phyloP scores from a whole-genome alignment of 1,284 basidiomycete genomes.

The Thecaphora thlaspeos region DNA sequence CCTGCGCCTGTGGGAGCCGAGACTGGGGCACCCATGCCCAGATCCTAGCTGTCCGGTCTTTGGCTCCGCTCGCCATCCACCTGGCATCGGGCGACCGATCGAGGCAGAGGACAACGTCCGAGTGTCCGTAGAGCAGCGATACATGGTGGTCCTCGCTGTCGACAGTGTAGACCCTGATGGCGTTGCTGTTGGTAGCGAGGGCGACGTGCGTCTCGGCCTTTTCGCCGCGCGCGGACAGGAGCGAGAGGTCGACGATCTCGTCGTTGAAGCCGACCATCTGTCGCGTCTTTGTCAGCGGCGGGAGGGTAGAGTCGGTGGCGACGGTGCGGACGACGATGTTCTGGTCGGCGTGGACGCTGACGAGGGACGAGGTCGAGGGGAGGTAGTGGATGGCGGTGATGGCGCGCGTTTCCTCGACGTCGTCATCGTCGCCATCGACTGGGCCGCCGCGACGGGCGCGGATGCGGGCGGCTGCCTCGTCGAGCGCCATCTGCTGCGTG shows the following conservation, averaged over 20 bases:
- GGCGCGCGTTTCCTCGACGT: slow-evolving; percentile 44
- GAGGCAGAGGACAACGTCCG: slow-evolving; percentile 85
- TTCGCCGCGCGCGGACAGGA: slow-evolving; percentile 22
- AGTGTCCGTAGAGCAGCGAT: slow-evolving; percentile 63
- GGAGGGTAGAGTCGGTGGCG: slow-evolving; percentile 59
- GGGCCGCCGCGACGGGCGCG: slow-evolving; percentile 1
- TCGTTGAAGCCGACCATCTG: slow-evolving; percentile 97
- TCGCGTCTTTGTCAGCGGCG: slow-evolving; percentile 60
- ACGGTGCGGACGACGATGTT: slow-evolving; percentile 75
- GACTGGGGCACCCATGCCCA: slow-evolving; percentile 65
- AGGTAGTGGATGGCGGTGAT: slow-evolving; percentile 44
- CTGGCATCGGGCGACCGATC: slow-evolving; percentile 69
- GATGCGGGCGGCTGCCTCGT: slow-evolving; percentile 4
- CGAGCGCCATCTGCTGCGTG: slow-evolving; percentile 15
- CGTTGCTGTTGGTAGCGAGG: slow-evolving; percentile 89
- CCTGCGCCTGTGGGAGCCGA: neutral
- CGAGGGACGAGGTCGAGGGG: slow-evolving; percentile 60
- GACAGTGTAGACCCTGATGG: slow-evolving; percentile 79
- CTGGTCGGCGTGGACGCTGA: slow-evolving; percentile 87
- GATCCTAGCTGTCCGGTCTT: slow-evolving; percentile 82
- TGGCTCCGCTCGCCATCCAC: slow-evolving; percentile 84
- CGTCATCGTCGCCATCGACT: slow-evolving; percentile 15
- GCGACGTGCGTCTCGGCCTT: slow-evolving; percentile 73
- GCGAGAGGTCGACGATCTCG: slow-evolving; percentile 83
- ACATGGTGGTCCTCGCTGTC: slow-evolving; percentile 35